Percentiles rank a stretch among this genome's conserved stretches.
Conservation (phyloP, 352 stramenopile species). For the Paralagenidium karlingii region DNA sequence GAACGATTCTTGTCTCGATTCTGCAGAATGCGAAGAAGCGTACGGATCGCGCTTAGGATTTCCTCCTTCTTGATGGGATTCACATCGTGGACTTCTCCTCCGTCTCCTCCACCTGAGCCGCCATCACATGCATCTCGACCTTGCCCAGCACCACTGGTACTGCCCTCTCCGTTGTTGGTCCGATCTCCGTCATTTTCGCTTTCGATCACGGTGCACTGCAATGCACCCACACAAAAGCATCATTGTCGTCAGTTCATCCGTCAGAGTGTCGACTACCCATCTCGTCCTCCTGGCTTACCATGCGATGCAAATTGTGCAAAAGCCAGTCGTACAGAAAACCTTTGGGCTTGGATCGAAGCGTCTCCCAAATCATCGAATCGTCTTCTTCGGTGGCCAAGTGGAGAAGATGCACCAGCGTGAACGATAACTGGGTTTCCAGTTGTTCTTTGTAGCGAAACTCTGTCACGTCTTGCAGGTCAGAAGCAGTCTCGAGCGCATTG, state of each 20-base stretch:
- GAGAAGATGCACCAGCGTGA: constrained; percentile 75
- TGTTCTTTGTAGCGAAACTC: constrained; percentile 88
- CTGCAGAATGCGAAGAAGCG: constrained; percentile 64
- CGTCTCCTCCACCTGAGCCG: constrained; percentile 5
- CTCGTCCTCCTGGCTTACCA: constrained; percentile 17
- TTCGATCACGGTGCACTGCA: constrained; percentile 44
- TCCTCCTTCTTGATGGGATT: constrained; percentile 75
- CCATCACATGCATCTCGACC: constrained; percentile 9
- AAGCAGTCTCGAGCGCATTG: constrained; percentile 73
- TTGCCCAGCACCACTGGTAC: constrained; percentile 2
- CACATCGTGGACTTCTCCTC: constrained; percentile 63
- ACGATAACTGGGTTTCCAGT: constrained; percentile 75
- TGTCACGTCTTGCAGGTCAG: constrained; percentile 75
- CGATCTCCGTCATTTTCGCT: constrained; percentile 18
- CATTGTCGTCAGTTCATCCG: too few species aligned
- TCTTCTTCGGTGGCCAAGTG: constrained; percentile 62
- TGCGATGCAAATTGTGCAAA: constrained; percentile 78
- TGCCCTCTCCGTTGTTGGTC: background rate
- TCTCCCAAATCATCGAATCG: constrained; percentile 49
- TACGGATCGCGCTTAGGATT: constrained; percentile 57
- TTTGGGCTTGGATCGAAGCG: constrained; percentile 44
- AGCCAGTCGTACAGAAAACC: constrained; percentile 83
- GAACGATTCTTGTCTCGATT: constrained; percentile 37
- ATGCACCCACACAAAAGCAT: too few species aligned
- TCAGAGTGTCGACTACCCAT: too few species aligned